Conservation (phyloP, 2,329 filamentous ascomycete genomes). For the Sclerotinia spermophila region DNA sequence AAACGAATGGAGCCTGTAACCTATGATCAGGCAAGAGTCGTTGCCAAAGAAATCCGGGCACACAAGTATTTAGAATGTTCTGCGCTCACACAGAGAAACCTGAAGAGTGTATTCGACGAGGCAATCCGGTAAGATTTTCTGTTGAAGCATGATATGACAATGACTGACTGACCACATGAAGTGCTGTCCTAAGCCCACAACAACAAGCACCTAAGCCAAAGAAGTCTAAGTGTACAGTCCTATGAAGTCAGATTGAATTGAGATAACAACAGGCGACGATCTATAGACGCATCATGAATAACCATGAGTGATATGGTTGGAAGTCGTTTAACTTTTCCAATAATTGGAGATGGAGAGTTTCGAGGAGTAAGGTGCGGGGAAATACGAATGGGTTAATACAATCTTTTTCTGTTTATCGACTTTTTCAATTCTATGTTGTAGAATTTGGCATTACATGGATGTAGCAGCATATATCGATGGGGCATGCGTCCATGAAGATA, state of each 20-base stretch:
- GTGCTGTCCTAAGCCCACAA: conserved; percentile 68
- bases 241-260: conserved; percentile 43
- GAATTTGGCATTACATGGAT: conserved; percentile 14
- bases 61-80: conserved; percentile 99
- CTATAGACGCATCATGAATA: not conserved
- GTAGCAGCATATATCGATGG: conserved; percentile 8
- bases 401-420: conserved; percentile 15
- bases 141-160: not conserved
- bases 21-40: conserved; percentile 84
- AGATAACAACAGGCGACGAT: not conserved
- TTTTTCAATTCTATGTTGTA: conserved; percentile 15
- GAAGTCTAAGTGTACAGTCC: conserved; percentile 65
- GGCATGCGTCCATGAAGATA: conserved; percentile 15
- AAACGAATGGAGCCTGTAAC: conserved; percentile 98
- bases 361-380: conserved; percentile 7
- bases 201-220: conserved; percentile 56
- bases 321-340: not conserved
- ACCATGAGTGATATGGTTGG: not conserved
- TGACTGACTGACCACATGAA: conserved; percentile 37
- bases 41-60: conserved; percentile 90
- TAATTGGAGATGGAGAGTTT: not conserved
- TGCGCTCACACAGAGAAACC: conserved; percentile 88
- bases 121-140: conserved; percentile 75
- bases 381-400: conserved; percentile 15
- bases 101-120: conserved; percentile 99